A percentile compares a stretch with the other conserved stretches of the same genome.
Evolutionary conservation across 345 rosid genomes (phyloP).

Genomic region (Bretschneidera sinensis): DNA sequence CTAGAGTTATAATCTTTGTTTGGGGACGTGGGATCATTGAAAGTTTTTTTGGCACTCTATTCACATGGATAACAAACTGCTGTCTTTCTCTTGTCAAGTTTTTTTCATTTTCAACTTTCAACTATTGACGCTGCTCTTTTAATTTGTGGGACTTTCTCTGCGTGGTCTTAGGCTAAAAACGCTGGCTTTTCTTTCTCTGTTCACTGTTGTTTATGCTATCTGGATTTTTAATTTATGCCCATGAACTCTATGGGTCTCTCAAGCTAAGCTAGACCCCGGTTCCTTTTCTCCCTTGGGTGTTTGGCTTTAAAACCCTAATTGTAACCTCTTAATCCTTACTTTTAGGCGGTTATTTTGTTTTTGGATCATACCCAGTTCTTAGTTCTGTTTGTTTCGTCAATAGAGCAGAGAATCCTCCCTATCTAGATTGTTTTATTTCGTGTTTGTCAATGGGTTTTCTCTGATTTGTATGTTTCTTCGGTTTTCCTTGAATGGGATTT

Average conservation of each 20-base stretch:
- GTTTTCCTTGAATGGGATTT: background rate
- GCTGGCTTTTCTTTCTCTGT: background rate
- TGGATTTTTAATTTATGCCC: background rate
- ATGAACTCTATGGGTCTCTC: background rate
- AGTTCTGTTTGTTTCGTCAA: background rate
- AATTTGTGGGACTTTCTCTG: too few species aligned
- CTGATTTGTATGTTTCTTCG: slow-evolving; percentile 1
- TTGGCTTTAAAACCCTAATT: slow-evolving; percentile 1
- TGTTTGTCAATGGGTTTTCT: slow-evolving; percentile 1
- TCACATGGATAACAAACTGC: too few species aligned
- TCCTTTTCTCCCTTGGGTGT: background rate
- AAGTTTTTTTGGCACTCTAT: too few species aligned
- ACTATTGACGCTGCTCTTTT: too few species aligned
- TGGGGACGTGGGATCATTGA: too few species aligned
- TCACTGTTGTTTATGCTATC: background rate
- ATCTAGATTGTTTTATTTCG: background rate
- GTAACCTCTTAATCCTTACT: background rate
- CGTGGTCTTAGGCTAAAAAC: background rate
- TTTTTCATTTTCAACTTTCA: too few species aligned
- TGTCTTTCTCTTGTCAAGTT: too few species aligned
- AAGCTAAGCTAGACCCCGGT: slow-evolving; percentile 3
- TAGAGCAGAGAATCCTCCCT: background rate
- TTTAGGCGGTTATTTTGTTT: background rate
- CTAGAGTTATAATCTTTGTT: too few species aligned
- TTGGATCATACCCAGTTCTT: background rate